These are phyloP conservation scores for Hydnum rufescens DNA, from an alignment of 768 basidiomycete genomes.

Conservation along the genomic window DNA sequence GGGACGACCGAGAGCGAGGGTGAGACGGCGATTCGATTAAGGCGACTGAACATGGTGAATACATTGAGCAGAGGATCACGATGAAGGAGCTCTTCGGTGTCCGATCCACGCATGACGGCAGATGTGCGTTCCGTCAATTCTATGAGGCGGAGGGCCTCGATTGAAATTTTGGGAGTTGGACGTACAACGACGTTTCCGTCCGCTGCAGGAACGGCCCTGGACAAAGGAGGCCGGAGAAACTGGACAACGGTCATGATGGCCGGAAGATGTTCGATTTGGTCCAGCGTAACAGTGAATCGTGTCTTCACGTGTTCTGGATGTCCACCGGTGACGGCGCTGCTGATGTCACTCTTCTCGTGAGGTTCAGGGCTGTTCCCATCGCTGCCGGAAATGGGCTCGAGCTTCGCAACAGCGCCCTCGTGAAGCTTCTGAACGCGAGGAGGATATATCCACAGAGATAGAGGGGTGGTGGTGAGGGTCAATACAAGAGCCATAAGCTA, in stretches of 20 bases:
- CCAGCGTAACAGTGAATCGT: slow-evolving; percentile 22
- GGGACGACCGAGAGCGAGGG: slow-evolving; percentile 57
- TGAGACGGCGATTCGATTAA: slow-evolving; percentile 45
- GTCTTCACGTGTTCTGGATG: slow-evolving; percentile 12
- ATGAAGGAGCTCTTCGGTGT: slow-evolving; percentile 39
- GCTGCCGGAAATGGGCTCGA: background rate
- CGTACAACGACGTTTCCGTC: background rate
- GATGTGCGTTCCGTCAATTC: slow-evolving; percentile 81
- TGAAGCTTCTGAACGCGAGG: slow-evolving; percentile 27
- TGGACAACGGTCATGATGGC: slow-evolving; percentile 25
- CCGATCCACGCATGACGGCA: slow-evolving; percentile 64
- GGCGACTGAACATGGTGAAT: slow-evolving; percentile 56
- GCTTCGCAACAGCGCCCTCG: background rate
- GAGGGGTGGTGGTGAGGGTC: slow-evolving; percentile 71
- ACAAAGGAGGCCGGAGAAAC: slow-evolving; percentile 18
- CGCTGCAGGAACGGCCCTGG: too few species aligned
- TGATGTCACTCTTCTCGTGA: slow-evolving; percentile 1
- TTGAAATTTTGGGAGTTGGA: slow-evolving; percentile 10
- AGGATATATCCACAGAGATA: slow-evolving; percentile 64
- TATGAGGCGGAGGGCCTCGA: slow-evolving; percentile 72
- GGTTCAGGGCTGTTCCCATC: background rate
- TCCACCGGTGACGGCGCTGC: slow-evolving; percentile 3
- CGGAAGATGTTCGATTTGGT: slow-evolving; percentile 24
- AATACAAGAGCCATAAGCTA: slow-evolving; percentile 39
- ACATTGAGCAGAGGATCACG: slow-evolving; percentile 55